Conservation (phyloP, 1,284 basidiomycete genomes). For the Austroboletus niveus region DNA sequence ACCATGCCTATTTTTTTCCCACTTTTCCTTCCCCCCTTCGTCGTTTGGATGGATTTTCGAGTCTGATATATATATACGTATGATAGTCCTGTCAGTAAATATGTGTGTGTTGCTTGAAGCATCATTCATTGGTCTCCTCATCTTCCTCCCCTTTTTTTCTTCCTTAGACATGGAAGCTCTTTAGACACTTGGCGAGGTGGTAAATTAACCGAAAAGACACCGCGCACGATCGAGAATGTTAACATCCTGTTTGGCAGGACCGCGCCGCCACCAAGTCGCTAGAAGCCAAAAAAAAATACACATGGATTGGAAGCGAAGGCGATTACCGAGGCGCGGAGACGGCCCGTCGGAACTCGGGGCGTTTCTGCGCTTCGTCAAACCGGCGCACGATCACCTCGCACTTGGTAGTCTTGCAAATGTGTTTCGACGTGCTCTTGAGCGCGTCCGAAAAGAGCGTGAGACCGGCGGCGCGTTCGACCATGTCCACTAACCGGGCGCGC, state of each 20-base stretch:
- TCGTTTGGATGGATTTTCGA: slow-evolving; percentile 14
- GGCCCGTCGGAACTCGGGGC: slow-evolving; percentile 49
- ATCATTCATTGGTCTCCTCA: slow-evolving; percentile 8
- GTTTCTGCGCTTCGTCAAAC: slow-evolving; percentile 87
- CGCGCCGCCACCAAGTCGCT: neutral
- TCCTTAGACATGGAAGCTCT: neutral
- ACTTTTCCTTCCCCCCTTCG: neutral
- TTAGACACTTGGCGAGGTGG: neutral
- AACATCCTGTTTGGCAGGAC: no score
- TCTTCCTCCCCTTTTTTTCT: neutral
- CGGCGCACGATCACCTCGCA: slow-evolving; percentile 83
- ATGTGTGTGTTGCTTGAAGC: slow-evolving; percentile 31
- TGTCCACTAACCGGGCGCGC: slow-evolving; percentile 18
- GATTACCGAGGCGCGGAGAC: slow-evolving; percentile 47
- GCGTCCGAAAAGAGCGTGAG: slow-evolving; percentile 85
- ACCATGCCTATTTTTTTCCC: neutral
- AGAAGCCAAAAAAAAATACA: neutral
- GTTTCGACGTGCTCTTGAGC: slow-evolving; percentile 77
- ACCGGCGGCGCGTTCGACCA: slow-evolving; percentile 90
- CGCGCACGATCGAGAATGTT: neutral
- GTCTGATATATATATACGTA: slow-evolving; percentile 22
- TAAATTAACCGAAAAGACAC: slow-evolving; percentile 1
- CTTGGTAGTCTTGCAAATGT: slow-evolving; percentile 84
- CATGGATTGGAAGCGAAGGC: neutral
- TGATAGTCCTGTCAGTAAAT: slow-evolving; percentile 18